A percentile compares a stretch with the other conserved stretches of the same genome.
Evolutionary conservation across 2,329 filamentous ascomycete genomes (phyloP).

Genomic region (Ophiostoma australiae): DNA sequence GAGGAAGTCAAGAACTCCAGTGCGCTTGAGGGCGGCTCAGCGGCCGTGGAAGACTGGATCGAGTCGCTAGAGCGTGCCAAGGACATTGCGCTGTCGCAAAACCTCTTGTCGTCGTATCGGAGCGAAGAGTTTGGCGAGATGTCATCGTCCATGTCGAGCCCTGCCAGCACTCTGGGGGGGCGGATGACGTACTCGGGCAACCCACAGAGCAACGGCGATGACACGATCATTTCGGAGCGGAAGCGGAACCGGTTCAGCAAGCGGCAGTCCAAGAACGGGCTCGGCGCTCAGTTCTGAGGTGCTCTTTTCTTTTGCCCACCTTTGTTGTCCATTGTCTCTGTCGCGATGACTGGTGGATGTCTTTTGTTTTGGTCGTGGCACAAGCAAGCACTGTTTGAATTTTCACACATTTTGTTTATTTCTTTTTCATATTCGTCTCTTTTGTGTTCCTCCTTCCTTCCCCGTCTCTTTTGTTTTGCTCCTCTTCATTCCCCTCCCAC

Average conservation of each 20-base stretch:
- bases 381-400: conserved; percentile 19
- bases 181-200: conserved; percentile 52
- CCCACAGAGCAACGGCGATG: conserved; percentile 52
- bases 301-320: neutral
- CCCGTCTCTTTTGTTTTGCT: neutral
- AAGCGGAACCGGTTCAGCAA: conserved; percentile 76
- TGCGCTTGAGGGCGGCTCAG: conserved; percentile 57
- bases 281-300: conserved; percentile 73
- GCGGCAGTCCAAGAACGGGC: conserved; percentile 88
- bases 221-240: conserved; percentile 38
- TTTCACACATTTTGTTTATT: neutral
- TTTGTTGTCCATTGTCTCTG: neutral
- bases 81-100: conserved; percentile 75
- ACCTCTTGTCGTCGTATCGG: conserved; percentile 59
- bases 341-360: neutral
- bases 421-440: neutral
- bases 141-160: conserved; percentile 68
- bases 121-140: conserved; percentile 65
- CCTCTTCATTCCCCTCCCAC: neutral
- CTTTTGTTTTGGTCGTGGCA: neutral
- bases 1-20: conserved; percentile 77
- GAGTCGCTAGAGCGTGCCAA: conserved; percentile 81
- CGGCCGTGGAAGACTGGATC: conserved; percentile 84
- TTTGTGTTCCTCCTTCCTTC: neutral
- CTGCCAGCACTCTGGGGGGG: conserved; percentile 65